Evolutionary conservation across 805 yeast genomes (phyloP), one percentile per base, ranked within the genome.

Genomic region (Candida khao-thaluensis): DNA sequence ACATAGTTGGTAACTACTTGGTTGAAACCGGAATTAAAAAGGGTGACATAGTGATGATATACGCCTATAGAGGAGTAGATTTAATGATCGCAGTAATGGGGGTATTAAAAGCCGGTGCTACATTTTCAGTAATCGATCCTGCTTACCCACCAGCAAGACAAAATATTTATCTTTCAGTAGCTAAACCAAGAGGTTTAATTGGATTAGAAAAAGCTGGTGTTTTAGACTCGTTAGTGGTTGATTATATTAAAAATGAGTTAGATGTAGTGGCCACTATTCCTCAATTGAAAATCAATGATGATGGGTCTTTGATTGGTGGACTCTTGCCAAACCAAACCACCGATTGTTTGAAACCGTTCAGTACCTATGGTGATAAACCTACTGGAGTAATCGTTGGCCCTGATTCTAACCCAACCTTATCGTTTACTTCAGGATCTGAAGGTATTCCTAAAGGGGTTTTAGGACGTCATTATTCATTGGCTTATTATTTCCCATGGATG

Each of bases 401-500:
- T 2, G 99, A 93, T 60, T 83, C 93, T 27, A 91, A 91, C 55
- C 99, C 99, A 35, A 93, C 99, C 6, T 72, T 93, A 38, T 85
- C 96, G 0, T 93, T 93, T 67, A 93, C 99, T 5, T 86, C 96
- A 15, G 99, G 99, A 22, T 86, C 96, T 5, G 99, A 93, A 64
- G 99, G 99, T 62, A 72, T 91, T 48, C 99, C 99, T 51, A 93
- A 93, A 66, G 99, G 99, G 71, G 99, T 93, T 17, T 74, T 89
- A 44, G 99, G 99, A 37, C 85, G 99, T 67, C 99, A 93, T 58
- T 95, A 81, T 65, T 91, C 98, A 0, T 71, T 93, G 45, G 96
- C 99, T 2, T 93, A 93, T 69, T 93, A 93, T 66, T 93, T 93
- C 77, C 95, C 95, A 25, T 93, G 99, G 99, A 93, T 93, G 99